Evolutionary conservation across 176 grass and related monocot species (phyloP).

Genomic region (Aegilops speltoides): DNA sequence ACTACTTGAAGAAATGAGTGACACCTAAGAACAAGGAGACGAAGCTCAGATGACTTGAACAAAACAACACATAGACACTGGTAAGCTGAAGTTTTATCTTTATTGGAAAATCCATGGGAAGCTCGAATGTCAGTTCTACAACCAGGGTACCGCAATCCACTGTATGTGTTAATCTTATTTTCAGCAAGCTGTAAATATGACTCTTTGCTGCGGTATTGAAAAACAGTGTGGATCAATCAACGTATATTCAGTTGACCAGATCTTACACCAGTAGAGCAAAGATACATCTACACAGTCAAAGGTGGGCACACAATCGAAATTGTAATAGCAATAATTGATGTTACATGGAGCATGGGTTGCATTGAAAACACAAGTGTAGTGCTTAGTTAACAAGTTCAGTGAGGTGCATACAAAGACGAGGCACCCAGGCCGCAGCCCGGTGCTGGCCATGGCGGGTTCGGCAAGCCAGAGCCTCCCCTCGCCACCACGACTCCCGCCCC

Average conservation of each 20-base stretch:
- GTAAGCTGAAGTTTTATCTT: not conserved
- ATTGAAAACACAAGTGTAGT: not conserved
- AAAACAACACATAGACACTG: conserved; percentile 15
- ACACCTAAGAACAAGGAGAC: conserved; percentile 53
- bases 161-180: not conserved
- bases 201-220: not conserved
- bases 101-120: not conserved
- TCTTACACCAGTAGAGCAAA: not conserved
- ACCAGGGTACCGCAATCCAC: not conserved
- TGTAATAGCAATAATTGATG: not conserved
- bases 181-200: not conserved
- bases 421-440: conserved; percentile 62
- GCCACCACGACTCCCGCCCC: conserved; percentile 17
- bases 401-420: conserved; percentile 54
- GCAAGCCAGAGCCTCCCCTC: conserved; percentile 62
- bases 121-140: not conserved
- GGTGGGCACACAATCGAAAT: not conserved
- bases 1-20: conserved; percentile 40
- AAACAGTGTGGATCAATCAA: not conserved
- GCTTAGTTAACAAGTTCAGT: not conserved
- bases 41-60: conserved; percentile 2
- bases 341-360: not conserved
- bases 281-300: not conserved
- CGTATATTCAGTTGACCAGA: not conserved
- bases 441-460: conserved; percentile 52